These are phyloP conservation scores for Luffa acutangula DNA, from an alignment of 306 rosid genomes.

Conservation along the genomic window DNA sequence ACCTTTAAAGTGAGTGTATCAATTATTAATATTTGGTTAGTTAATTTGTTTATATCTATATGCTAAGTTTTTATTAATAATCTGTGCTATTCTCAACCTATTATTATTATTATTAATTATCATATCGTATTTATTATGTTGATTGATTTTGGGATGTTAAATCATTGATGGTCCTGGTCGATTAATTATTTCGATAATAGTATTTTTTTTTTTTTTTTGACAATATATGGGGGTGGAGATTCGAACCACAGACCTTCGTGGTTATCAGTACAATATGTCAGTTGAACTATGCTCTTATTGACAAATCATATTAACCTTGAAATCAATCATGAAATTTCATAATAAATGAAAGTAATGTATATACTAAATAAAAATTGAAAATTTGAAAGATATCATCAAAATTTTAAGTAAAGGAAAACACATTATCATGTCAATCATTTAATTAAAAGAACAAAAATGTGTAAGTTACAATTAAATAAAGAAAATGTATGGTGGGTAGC, in stretches of 20 bases:
- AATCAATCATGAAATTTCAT: too few species aligned
- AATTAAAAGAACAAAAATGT: not conserved
- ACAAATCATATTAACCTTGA: too few species aligned
- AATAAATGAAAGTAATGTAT: too few species aligned
- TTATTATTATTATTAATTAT: not conserved
- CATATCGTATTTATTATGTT: not conserved
- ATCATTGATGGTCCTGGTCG: fast-evolving
- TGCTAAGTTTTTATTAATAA: not conserved
- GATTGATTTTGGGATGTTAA: too few species aligned
- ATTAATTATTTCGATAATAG: not conserved
- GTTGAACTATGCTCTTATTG: too few species aligned
- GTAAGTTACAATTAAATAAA: not conserved
- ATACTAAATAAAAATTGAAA: too few species aligned
- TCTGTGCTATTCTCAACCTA: not conserved
- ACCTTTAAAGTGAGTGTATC: not conserved
- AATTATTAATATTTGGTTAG: not conserved
- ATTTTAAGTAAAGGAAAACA: not conserved
- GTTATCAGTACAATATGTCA: too few species aligned
- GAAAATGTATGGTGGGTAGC: not conserved
- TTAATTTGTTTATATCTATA: not conserved
- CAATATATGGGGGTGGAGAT: too few species aligned
- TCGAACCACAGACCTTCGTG: too few species aligned
- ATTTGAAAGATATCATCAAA: too few species aligned
- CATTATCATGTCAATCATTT: not conserved
- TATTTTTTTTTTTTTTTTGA: too few species aligned